Conservation (phyloP, 106 monocot species). For the Acanthochlamys bracteata region DNA sequence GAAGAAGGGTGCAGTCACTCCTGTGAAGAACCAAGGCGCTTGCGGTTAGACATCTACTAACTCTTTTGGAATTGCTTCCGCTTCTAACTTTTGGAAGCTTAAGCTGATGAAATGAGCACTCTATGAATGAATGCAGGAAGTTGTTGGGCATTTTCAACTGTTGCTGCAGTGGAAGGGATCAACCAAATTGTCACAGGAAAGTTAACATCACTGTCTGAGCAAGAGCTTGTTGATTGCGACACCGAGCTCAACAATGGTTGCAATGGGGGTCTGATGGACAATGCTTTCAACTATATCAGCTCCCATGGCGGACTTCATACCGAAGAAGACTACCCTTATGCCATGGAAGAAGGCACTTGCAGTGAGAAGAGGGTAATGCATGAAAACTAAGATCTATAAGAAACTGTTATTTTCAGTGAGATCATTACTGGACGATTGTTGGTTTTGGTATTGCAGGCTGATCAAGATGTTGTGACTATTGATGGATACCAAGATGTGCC, state of each 20-base stretch:
- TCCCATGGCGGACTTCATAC: conserved; percentile 26
- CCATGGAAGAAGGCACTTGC: conserved; percentile 38
- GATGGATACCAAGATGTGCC: conserved; percentile 35
- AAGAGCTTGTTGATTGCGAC: conserved; percentile 43
- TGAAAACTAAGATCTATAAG: neutral
- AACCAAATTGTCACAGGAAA: conserved; percentile 49
- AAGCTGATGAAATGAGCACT: too few species aligned
- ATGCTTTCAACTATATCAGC: conserved; percentile 26
- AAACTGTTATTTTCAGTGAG: neutral
- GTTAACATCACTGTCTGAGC: conserved; percentile 35
- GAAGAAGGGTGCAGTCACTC: conserved; percentile 38
- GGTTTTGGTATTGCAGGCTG: conserved; percentile 9
- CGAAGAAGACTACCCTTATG: conserved; percentile 49
- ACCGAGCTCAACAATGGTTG: conserved; percentile 30
- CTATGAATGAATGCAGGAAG: conserved; percentile 17
- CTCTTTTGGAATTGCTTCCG: too few species aligned
- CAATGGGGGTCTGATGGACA: conserved; percentile 44
- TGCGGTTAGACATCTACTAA: conserved; percentile 20
- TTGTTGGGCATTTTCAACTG: conserved; percentile 55
- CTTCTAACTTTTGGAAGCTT: too few species aligned
- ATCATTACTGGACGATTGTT: neutral
- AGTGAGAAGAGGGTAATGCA: conserved; percentile 20
- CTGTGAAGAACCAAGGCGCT: conserved; percentile 48
- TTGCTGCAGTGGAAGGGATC: conserved; percentile 42
- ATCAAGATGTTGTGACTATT: conserved; percentile 20